These are phyloP conservation scores for Teratosphaeriaceae sp. DNA, from an alignment of 2,329 filamentous ascomycete species.

Conservation along the genomic window DNA sequence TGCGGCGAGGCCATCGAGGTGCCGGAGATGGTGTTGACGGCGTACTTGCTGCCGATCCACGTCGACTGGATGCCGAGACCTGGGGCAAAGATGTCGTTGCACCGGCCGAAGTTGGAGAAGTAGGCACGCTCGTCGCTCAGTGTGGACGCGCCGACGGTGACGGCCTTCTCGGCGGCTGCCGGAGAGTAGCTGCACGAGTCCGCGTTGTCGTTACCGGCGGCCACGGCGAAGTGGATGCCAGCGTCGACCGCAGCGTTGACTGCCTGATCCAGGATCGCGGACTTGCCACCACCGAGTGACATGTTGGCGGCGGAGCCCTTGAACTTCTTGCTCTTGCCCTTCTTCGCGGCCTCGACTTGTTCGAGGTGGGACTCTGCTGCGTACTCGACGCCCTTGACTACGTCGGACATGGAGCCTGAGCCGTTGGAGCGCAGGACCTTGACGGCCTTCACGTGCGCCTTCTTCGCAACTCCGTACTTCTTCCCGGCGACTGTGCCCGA, in stretches of 20 bases:
- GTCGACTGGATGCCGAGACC: constrained; percentile 84
- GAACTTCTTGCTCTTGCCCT: constrained; percentile 88
- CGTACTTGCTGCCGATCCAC: constrained; percentile 95
- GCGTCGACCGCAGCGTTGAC: constrained; percentile 89
- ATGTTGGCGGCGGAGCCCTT: constrained; percentile 99
- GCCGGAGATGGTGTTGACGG: constrained; percentile 97
- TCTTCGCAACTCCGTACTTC: constrained; percentile 99
- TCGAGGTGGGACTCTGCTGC: constrained; percentile 74
- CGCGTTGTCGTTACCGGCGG: constrained; percentile 96
- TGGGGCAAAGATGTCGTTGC: constrained; percentile 98
- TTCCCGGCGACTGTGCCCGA: constrained; percentile 95
- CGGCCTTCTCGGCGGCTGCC: constrained; percentile 80
- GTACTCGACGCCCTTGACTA: constrained; percentile 96
- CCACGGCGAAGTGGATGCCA: constrained; percentile 95
- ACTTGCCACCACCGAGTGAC: constrained; percentile 98
- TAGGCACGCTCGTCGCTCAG: constrained; percentile 94
- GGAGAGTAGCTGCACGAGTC: constrained; percentile 99
- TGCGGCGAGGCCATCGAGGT: constrained; percentile 99
- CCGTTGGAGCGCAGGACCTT: constrained; percentile 98
- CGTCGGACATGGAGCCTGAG: constrained; percentile 96
- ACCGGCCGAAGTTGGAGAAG: constrained; percentile 99
- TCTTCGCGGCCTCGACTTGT: constrained; percentile 71
- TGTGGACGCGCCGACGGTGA: constrained; percentile 93
- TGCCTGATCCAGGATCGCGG: constrained; percentile 78
- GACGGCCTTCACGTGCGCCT: constrained; percentile 92